Evolutionary conservation across 129 eudicot species (phyloP).

Genomic region (Artemisia annua): DNA sequence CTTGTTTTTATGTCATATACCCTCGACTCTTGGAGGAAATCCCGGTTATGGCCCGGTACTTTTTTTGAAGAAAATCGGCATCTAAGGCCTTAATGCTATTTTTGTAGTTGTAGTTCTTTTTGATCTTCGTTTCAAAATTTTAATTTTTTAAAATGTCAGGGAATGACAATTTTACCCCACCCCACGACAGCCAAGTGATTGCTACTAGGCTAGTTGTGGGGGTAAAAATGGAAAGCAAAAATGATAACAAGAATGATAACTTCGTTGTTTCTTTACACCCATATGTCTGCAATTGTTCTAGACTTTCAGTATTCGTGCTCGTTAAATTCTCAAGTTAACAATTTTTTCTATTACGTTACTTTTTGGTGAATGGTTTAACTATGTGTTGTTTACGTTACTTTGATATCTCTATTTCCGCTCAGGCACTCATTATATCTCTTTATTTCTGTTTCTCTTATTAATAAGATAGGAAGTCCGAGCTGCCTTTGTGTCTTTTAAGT

Average conservation of each 20-base stretch:
- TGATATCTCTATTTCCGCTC: constrained; percentile 4
- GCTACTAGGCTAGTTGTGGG: not conserved
- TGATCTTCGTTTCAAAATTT: too few species aligned
- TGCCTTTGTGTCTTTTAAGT: constrained; percentile 71
- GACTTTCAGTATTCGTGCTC: not conserved
- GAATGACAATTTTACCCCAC: not conserved
- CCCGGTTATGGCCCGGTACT: not conserved
- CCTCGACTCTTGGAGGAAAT: not conserved
- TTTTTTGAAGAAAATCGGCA: not conserved
- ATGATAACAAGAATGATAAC: not conserved
- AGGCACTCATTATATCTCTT: not conserved
- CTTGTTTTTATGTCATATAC: not conserved
- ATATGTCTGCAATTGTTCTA: not conserved
- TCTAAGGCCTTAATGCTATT: not conserved
- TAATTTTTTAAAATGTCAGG: not conserved
- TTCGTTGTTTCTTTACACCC: not conserved
- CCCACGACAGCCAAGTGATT: not conserved
- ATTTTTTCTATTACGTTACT: not conserved
- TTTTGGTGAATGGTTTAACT: constrained; percentile 16
- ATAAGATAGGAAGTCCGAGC: constrained; percentile 65
- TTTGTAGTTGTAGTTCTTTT: not conserved
- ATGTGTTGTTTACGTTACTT: constrained; percentile 5
- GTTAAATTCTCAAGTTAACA: not conserved
- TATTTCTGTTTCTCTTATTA: constrained; percentile 17
- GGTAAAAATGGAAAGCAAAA: not conserved